Percentiles rank a stretch among this genome's conserved stretches.
Conservation (phyloP, 495 filamentous ascomycete genomes). For the Ramalina intermedia region DNA sequence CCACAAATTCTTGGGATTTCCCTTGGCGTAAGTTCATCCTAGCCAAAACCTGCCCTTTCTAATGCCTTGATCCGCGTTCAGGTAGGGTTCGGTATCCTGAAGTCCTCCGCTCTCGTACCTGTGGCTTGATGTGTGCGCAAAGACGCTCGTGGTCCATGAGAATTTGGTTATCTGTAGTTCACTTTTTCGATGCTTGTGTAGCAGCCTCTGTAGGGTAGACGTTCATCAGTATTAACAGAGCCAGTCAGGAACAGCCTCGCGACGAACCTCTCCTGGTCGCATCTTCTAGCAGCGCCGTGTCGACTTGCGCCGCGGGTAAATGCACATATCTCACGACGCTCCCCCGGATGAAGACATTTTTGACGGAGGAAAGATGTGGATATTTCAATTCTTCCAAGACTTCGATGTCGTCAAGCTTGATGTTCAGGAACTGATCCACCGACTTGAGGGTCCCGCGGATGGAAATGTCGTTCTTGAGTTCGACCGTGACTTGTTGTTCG, state of each 20-base stretch:
- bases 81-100: no score
- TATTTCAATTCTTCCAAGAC: slow-evolving; percentile 85
- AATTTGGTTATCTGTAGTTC: neutral
- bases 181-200: slow-evolving; percentile 33
- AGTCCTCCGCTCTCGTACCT: no score
- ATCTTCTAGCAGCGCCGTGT: slow-evolving; percentile 86
- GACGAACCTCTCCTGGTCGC: slow-evolving; percentile 76
- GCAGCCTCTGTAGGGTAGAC: slow-evolving; percentile 28
- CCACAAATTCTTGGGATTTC: no score
- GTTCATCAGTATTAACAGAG: neutral
- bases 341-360: slow-evolving; percentile 95
- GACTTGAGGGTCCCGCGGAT: slow-evolving; percentile 89
- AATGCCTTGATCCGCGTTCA: no score
- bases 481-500: slow-evolving; percentile 89
- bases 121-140: no score
- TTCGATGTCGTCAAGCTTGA: slow-evolving; percentile 90
- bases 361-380: slow-evolving; percentile 86
- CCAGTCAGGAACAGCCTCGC: neutral
- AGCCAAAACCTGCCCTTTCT: no score
- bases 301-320: slow-evolving; percentile 72
- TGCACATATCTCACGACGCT: slow-evolving; percentile 95
- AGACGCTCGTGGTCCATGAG: no score
- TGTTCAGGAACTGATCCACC: slow-evolving; percentile 97
- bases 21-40: no score
- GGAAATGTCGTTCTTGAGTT: slow-evolving; percentile 97